Evolutionary conservation across 768 basidiomycete genomes (phyloP).

Genomic region (Polyporus arcularius): DNA sequence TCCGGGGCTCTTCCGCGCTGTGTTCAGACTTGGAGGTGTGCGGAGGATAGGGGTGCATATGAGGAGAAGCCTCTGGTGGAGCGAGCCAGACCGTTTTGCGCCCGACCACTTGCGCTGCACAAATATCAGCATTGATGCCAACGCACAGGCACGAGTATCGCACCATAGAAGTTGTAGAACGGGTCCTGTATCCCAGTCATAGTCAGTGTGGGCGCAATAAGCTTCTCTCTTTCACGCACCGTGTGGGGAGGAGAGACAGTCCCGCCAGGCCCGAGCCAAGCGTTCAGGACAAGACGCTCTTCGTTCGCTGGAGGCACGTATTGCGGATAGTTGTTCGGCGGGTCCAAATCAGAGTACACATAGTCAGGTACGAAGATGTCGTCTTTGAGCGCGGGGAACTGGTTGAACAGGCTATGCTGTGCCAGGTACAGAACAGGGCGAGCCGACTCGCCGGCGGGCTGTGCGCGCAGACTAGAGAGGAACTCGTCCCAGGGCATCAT

Average conservation of each 20-base stretch:
- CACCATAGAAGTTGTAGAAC: slow-evolving; percentile 90
- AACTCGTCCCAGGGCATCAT: slow-evolving; percentile 82
- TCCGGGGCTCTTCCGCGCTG: slow-evolving; percentile 24
- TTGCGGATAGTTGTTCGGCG: slow-evolving; percentile 42
- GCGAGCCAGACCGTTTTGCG: slow-evolving; percentile 92
- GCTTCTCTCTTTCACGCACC: slow-evolving; percentile 41
- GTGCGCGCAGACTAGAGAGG: slow-evolving; percentile 44
- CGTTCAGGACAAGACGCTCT: slow-evolving; percentile 68
- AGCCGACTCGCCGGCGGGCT: slow-evolving; percentile 34
- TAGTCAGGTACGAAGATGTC: slow-evolving; percentile 91
- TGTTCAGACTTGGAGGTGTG: slow-evolving; percentile 18
- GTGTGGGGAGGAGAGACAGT: slow-evolving; percentile 91
- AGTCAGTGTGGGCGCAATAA: slow-evolving; percentile 1
- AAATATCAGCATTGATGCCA: neutral
- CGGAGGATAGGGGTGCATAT: slow-evolving; percentile 61
- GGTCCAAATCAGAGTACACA: slow-evolving; percentile 63
- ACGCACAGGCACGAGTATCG: slow-evolving; percentile 13
- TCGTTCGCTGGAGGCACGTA: slow-evolving; percentile 70
- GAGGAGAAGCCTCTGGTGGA: slow-evolving; percentile 55
- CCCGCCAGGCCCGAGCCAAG: slow-evolving; percentile 80
- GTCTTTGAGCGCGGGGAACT: slow-evolving; percentile 75
- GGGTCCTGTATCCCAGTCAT: slow-evolving; percentile 65
- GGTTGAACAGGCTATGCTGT: slow-evolving; percentile 82
- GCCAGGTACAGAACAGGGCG: slow-evolving; percentile 72
- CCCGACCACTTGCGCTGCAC: slow-evolving; percentile 83